Evolutionary conservation across 306 rosid species (phyloP).

Genomic region (Purshia tridentata): DNA sequence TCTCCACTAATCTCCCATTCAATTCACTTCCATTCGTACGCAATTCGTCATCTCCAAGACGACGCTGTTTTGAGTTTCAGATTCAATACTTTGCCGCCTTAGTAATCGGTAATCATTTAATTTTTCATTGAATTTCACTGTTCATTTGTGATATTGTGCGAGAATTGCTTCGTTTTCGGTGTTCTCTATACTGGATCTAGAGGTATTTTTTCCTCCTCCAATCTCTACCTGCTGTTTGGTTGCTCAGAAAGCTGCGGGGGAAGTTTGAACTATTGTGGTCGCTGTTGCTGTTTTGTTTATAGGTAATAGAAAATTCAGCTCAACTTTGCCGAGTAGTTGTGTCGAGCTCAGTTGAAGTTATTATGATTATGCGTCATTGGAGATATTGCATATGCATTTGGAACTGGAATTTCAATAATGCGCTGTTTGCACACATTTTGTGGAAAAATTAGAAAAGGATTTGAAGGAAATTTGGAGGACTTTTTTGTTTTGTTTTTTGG

Average conservation of each 20-base stretch:
- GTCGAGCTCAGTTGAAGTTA: constrained; percentile 5
- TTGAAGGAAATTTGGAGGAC: not conserved
- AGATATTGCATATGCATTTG: not conserved
- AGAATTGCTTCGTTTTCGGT: constrained; percentile 2
- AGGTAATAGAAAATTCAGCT: not conserved
- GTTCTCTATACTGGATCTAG: constrained; percentile 29
- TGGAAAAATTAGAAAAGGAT: not conserved
- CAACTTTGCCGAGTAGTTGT: not conserved
- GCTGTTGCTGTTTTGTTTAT: not conserved
- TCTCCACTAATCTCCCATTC: constrained; percentile 4
- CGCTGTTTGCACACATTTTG: not conserved
- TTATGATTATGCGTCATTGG: not conserved
- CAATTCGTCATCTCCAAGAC: constrained; percentile 7
- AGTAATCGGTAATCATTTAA: not conserved
- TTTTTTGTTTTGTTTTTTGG: no score
- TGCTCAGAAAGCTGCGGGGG: not conserved
- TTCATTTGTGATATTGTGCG: not conserved
- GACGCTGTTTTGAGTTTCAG: not conserved
- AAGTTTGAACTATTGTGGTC: not conserved
- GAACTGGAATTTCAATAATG: constrained; percentile 2
- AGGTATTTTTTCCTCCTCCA: constrained; percentile 4
- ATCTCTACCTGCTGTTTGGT: not conserved
- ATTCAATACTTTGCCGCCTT: not conserved
- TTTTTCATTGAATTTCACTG: constrained; percentile 1
- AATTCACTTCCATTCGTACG: not conserved